Evolutionary conservation across 345 rosid species (phyloP), one percentile per base, ranked within the genome.

Genomic region (Aquilaria yunnanensis): DNA sequence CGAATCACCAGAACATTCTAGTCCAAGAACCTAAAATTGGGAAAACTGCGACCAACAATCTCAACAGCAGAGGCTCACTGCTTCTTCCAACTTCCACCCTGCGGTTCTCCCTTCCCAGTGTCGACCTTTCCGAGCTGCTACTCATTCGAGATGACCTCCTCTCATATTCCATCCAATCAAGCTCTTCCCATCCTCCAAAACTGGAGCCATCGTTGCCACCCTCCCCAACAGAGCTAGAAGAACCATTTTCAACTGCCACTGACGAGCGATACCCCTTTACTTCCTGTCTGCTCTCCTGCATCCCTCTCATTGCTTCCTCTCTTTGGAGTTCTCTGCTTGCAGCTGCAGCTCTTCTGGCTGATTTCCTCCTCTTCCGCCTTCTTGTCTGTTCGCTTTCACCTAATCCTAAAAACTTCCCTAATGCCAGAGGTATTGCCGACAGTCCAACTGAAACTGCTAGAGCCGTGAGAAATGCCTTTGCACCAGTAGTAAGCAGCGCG

Each of bases 101-200:
- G 60, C 72, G 66, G 14, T 71, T 59, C 47, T 72, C 67, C 14
- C 64, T 59, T 46, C 14, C 54, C 23, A 34, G 48, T 30, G 58
- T 11, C 16, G 48, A 70, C 45, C 9, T 56, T 32, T 29, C 47
- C 23, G 70, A 12, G 50, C 58, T 71, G 23, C 61, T 68, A 23
- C 32, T 51, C 57, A 12, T 64, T 43, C 13, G 60, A 63, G 70
- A 55, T 12, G 67, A 48, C 29, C 55, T 66, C 31, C 31, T 67
- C 16, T 5, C 32, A 9, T 60, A 58, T 53, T 52, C 75, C 53
- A 60, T 57, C 56, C 61, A 53, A 61, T 74, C 83, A 7, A 81
- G 70, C 51, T 77, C 83, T n/a, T 76, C 88, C 92, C 92, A 86
- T 47, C 92, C 88, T 50, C 86, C 88, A 73, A 77, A 78, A 53